These are phyloP conservation scores for Epichloe hybrida DNA, from an alignment of 2,329 filamentous ascomycete species.

Conservation along the genomic window DNA sequence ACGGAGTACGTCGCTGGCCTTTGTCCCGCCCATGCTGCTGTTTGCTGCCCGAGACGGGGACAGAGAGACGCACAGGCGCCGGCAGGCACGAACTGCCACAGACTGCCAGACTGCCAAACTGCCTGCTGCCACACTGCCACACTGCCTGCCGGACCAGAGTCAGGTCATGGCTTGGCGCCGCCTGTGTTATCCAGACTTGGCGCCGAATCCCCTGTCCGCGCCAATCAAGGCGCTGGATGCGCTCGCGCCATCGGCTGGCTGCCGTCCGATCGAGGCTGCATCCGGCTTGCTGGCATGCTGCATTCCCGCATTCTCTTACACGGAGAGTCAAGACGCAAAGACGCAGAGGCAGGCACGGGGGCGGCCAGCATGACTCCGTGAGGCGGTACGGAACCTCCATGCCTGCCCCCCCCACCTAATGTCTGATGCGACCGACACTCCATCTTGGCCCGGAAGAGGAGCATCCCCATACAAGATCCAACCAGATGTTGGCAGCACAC, in stretches of 20 bases:
- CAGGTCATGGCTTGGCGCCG: background rate
- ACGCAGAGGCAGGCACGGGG: background rate
- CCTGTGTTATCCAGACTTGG: constrained; percentile 1
- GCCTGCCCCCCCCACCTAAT: background rate
- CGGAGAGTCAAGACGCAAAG: background rate
- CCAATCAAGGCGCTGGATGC: constrained; percentile 3
- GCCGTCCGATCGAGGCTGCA: constrained; percentile 2
- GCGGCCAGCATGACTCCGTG: background rate
- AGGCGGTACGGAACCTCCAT: background rate
- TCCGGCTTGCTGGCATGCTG: background rate
- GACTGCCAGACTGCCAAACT: too few relatives aligned
- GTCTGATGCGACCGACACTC: background rate
- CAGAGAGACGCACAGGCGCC: background rate
- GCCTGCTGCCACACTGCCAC: too few relatives aligned
- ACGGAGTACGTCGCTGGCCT: too few relatives aligned
- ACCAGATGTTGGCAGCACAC: background rate
- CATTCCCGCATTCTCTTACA: background rate
- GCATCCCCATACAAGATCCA: background rate
- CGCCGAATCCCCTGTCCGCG: background rate
- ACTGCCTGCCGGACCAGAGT: background rate
- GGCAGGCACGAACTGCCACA: background rate
- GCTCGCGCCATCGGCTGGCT: constrained; percentile 2
- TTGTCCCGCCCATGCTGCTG: too few relatives aligned
- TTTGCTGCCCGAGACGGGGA: too few relatives aligned
- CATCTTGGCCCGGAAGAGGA: background rate